phyloP scores from a whole-genome alignment of 441 rosid genomes.

The Capsella rubella region DNA sequence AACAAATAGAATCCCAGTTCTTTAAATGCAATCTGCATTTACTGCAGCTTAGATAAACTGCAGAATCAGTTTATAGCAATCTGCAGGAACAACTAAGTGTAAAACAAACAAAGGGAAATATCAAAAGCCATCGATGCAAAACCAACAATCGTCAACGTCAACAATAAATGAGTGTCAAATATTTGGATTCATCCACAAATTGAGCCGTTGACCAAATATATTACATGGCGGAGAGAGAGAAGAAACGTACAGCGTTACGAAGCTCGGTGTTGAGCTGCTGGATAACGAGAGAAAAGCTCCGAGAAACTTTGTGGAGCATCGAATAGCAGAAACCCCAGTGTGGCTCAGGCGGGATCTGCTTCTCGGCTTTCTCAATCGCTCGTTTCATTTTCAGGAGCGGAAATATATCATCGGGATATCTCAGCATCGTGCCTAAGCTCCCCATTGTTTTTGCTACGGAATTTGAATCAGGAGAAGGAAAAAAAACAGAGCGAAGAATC shows the following conservation, averaged over 20 bases:
- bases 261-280: slow-evolving; percentile 86
- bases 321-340: slow-evolving; percentile 94
- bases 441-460: slow-evolving; percentile 55
- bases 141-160: background rate
- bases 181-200: slow-evolving; percentile 31
- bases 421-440: slow-evolving; percentile 70
- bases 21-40: background rate
- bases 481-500: slow-evolving; percentile 11
- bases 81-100: background rate
- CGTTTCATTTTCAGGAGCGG: slow-evolving; percentile 85
- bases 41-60: background rate
- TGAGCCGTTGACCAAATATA: slow-evolving; percentile 13
- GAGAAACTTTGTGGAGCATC: slow-evolving; percentile 91
- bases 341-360: slow-evolving; percentile 91
- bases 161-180: slow-evolving; percentile 22
- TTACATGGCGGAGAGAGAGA: background rate
- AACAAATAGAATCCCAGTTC: background rate
- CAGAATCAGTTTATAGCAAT: background rate
- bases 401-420: slow-evolving; percentile 80
- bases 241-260: slow-evolving; percentile 74
- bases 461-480: background rate
- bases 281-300: slow-evolving; percentile 84
- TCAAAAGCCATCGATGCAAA: slow-evolving; percentile 9
- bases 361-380: slow-evolving; percentile 75
- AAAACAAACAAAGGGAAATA: background rate